Evolutionary conservation across 1,139 yeast species (phyloP), one percentile per base, ranked within the genome.

Genomic region (Debaryomyces psychrophilus): DNA sequence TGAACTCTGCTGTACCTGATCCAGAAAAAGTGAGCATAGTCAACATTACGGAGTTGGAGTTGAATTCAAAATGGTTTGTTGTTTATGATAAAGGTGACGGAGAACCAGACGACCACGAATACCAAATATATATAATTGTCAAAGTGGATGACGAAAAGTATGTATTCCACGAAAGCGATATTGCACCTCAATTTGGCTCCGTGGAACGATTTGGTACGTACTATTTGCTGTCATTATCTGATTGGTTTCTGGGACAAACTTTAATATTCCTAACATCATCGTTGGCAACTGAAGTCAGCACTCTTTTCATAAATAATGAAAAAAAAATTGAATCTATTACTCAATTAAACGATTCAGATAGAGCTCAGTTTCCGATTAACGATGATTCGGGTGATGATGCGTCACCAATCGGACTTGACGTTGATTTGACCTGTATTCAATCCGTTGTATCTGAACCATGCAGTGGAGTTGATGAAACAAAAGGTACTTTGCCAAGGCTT

Each of bases 281-380:
- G 0, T 73, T 81, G 28, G 81, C 93, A 0, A 76, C 85, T 2
- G 93, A 87, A 47, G 59, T 86, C 7, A 61, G 57, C 41, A 66
- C 82, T 0, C 56, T 84, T 0, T 49, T 75, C 15, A 62, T 76
- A 0, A 57, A 64, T 1, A 55, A 61, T 1, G 65, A 51, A 15
- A 39, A 64, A 2, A 48, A 50, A 2, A 37, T 60, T 5, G 36
- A 49, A 6, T 51, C 63, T 12, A 61, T 73, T 36, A 66, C 60
- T 31, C 82, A 84, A 18, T 64, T 77, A 3, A 87, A 85, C 54
- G 97, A 90, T 58, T 71, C 83, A 3, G 81, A 81, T 52, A 75
- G 87, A 44, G 93, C 96, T 0, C 77, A 79, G 11, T 71, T 88
- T 52, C 96, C 96, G 1, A 69, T 88, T 52, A 80, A 79, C 59